Evolutionary conservation across 2,329 filamentous ascomycete species (phyloP), one percentile per base, ranked within the genome.

Genomic region (Sporothrix phasma): DNA sequence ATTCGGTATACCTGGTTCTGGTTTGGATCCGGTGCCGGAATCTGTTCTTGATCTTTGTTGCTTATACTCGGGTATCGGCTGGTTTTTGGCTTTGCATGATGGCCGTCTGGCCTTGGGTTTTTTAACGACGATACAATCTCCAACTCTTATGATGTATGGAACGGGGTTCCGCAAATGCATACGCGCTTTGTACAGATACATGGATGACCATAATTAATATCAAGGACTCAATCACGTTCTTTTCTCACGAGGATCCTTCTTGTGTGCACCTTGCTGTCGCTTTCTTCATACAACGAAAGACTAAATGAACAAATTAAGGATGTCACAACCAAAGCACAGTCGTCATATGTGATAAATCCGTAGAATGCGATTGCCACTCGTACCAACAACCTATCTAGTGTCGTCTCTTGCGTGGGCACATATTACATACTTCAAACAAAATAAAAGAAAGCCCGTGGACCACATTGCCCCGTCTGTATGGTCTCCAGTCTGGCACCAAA

Each of bases 321-420:
- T n/a, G n/a, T n/a, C n/a, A n/a, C n/a, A n/a, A n/a, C n/a, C n/a
- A n/a, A n/a, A n/a, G n/a, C n/a, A n/a, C n/a, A n/a, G n/a, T n/a
- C n/a, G n/a, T n/a, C n/a, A n/a, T n/a, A n/a, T n/a, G n/a, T n/a
- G n/a, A n/a, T n/a, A n/a, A n/a, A n/a, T n/a, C n/a, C n/a, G n/a
- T n/a, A n/a, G n/a, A n/a, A n/a, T n/a, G n/a, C n/a, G n/a, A n/a
- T n/a, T n/a, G n/a, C n/a, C n/a, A n/a, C n/a, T n/a, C n/a, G n/a
- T n/a, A n/a, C n/a, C n/a, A n/a, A n/a, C 59, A 41, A 5, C 31
- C 26, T 45, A 15, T 49, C 41, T 45, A 46, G 43, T 61, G 26
- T 49, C 43, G 19, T 61, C 45, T 49, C 43, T n/a, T 59, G 29
- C 41, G 22, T 64, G 46, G 61, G 61, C 47, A 56, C 58, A 63